A percentile compares a stretch with the other conserved stretches of the same genome.
phyloP scores from a whole-genome alignment of 345 rosid species.

The Pugionium dolabratum region DNA sequence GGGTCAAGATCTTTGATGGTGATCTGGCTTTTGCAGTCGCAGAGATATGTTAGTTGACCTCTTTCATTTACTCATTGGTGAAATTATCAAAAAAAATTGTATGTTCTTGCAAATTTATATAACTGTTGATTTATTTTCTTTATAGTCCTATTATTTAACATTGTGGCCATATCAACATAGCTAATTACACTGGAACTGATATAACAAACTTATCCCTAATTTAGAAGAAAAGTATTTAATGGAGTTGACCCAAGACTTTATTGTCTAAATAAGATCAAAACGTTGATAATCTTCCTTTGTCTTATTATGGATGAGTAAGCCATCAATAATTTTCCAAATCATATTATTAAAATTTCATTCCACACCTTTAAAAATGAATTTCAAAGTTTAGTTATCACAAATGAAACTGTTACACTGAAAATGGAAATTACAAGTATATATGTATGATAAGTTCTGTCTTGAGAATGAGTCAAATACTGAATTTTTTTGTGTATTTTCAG shows the following conservation, averaged over 20 bases:
- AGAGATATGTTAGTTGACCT: constrained; percentile 45
- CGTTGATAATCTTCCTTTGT: constrained; percentile 34
- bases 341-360: constrained; percentile 21
- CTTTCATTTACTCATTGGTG: constrained; percentile 35
- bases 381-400: no score
- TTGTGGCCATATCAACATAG: constrained; percentile 26
- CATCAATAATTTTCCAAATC: constrained; percentile 30
- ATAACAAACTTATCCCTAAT: constrained; percentile 33
- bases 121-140: constrained; percentile 5
- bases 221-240: constrained; percentile 16
- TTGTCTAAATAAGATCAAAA: constrained; percentile 38
- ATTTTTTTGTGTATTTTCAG: no score
- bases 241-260: constrained; percentile 41
- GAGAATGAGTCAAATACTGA: no score
- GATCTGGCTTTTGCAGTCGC: constrained; percentile 38
- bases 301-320: constrained; percentile 33
- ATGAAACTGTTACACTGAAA: no score
- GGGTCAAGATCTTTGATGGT: constrained; percentile 38
- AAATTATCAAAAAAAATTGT: constrained; percentile 9
- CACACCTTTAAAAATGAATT: not conserved
- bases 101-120: constrained; percentile 5
- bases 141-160: constrained; percentile 4
- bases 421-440: no score
- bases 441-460: no score
- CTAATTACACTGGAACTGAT: constrained; percentile 25